Percentiles rank a stretch among this genome's conserved stretches.
These are phyloP conservation scores for Debaryomyces nepalensis DNA, from an alignment of 1,139 yeast genomes.

Conservation along the genomic window DNA sequence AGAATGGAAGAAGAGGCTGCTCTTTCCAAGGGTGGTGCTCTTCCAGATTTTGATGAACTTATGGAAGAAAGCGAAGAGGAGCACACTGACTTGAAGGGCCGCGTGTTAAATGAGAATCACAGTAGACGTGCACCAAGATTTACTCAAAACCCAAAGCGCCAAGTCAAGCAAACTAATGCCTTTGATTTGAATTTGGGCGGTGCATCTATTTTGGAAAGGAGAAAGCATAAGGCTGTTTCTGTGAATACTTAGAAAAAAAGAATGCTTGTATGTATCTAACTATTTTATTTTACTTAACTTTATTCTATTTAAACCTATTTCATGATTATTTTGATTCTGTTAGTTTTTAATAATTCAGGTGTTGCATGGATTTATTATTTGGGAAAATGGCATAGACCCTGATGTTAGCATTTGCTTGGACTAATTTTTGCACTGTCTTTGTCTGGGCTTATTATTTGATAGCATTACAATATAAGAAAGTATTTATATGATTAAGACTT, in stretches of 20 bases:
- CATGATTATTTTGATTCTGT: background rate
- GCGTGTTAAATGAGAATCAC: conserved; percentile 15
- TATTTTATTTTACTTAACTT: background rate
- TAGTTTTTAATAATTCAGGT: background rate
- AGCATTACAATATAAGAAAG: too few species aligned
- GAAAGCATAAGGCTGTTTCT: conserved; percentile 48
- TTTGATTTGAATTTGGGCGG: conserved; percentile 79
- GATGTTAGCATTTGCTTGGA: background rate
- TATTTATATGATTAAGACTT: too few species aligned
- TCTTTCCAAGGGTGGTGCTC: conserved; percentile 37
- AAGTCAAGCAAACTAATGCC: conserved; percentile 18
- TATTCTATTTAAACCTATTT: background rate
- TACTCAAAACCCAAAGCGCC: conserved; percentile 20
- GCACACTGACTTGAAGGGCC: conserved; percentile 22
- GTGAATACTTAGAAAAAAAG: conserved; percentile 10
- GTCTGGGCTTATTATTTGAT: conserved; percentile 1
- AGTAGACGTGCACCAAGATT: conserved; percentile 29
- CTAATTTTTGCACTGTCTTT: background rate
- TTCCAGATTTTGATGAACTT: conserved; percentile 31
- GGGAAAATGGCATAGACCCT: background rate
- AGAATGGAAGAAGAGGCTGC: conserved; percentile 88
- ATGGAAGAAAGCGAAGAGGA: conserved; percentile 49
- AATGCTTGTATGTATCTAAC: too few species aligned
- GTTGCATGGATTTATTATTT: background rate
- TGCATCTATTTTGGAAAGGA: conserved; percentile 79